Base-by-base conservation (phyloP, 2,329 filamentous ascomycete genomes). In the Penicillium sp. region DNA sequence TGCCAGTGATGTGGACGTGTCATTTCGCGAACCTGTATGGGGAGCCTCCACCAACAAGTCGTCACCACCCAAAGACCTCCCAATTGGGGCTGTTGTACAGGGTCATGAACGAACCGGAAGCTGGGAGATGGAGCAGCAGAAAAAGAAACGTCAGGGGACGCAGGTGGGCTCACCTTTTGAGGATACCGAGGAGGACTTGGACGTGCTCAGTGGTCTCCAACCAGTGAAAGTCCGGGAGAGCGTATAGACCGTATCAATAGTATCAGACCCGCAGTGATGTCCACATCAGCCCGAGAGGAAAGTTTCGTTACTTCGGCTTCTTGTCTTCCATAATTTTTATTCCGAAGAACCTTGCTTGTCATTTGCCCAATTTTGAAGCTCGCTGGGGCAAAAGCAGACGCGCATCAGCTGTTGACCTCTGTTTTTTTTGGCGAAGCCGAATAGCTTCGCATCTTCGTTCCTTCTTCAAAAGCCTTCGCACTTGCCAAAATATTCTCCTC, bases 81-180 rank as follows among this genome's bases (percentile, higher is more conserved):
- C 46, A 5, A 42, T 50, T 10, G 53, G 49, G 14, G 55, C 55
- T 31, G 43, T 55, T 27, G 61, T 67, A 16, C 68, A 67, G 13
- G 72, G 72, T 1, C 75, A 81, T 60, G 79, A 81, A 64, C 67
- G 79, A 36, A 69, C 76, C 14, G 79, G 77, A 0, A 82, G 79
- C 52, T 83, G 80, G 80, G 80, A 82, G 61, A 63, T 82, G 64
- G 71, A 72, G 45, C 57, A 68, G 37, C 59, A 64, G 14, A 63
- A 62, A 62, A 67, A 54, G 58, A 51, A 41, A 3, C 27, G 42
- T n/a, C 8, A 42, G 42, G 30, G 33, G 14, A 7, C 18, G 43
- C 9, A 44, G 42, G 9, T 10, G 4, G 28, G 25, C 46, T 69
- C 66, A 43, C 77, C 75, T 54, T 74, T 76, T 51, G 75, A 77